Evolutionary conservation across 345 rosid genomes (phyloP), one percentile per base, ranked within the genome.

Genomic region (Durio zibethinus): DNA sequence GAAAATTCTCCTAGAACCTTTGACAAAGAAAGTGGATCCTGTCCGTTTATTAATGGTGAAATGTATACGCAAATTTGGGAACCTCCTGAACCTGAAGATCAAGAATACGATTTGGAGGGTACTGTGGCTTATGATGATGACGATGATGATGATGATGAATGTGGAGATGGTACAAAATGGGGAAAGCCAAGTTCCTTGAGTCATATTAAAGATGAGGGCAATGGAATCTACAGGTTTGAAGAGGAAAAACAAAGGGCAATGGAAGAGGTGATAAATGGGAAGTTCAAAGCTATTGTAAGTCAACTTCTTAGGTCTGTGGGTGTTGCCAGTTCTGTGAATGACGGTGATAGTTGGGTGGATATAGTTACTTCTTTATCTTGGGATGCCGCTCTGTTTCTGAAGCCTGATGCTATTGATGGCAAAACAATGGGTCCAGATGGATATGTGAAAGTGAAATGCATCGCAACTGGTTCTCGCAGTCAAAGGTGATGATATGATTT

Each of bases 371-470:
- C 81, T 72, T 82, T 96, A 66, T 92, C 97, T 9, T 93, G 97
- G 98, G 93, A 92, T 84, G 99, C 97, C 80, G 97, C 95, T 77
- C 88, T 88, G 25, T 83, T 85, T 64, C 80, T 96, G 83, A 91
- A 89, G 83, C 94, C 90, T 47, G 88, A 82, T 83, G 85, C 88
- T 54, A 73, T 85, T 68, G 86, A 86, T 48, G 92, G 93, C 42
- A 91, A 90, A 81, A 78, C 84, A 59, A 76, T 85, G 81, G 92
- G 87, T 82, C 93, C 85, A 1, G 82, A 86, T 79, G 86, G 81
- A 57, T 86, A 84, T 82, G 88, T 96, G 72, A 96, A 96, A 89
- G 91, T 96, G 73, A 96, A 96, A 85, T 96, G 99, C 89, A 87
- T 96, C 80, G 98, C 94, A 72, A 85, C 90, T 83, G 99, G 98